These are phyloP conservation scores for Delitschia confertaspora DNA, from an alignment of 495 filamentous ascomycete genomes.

Conservation along the genomic window DNA sequence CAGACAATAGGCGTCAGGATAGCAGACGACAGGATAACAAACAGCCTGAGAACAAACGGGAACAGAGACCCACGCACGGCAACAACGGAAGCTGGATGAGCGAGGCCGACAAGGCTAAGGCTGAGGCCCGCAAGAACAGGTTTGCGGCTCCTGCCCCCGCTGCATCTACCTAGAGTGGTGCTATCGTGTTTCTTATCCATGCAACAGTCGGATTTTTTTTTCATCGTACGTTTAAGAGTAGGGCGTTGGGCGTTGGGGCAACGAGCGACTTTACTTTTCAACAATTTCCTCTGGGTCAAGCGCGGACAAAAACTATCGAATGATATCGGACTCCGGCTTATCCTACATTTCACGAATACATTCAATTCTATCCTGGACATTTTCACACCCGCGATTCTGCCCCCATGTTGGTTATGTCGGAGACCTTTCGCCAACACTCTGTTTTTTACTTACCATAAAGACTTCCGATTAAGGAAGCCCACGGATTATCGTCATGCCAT, in stretches of 20 bases:
- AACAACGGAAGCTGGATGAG: constrained; percentile 28
- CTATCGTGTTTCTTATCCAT: neutral
- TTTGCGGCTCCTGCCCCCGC: constrained; percentile 23
- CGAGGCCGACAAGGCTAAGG: constrained; percentile 28
- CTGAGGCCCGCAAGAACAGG: constrained; percentile 31
- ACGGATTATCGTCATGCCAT: too few relatives aligned
- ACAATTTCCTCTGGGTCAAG: neutral
- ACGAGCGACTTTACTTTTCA: too few relatives aligned
- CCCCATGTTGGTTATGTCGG: too few relatives aligned
- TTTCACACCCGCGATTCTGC: too few relatives aligned
- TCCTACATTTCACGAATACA: too few relatives aligned
- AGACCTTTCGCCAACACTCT: too few relatives aligned
- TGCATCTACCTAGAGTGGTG: constrained; percentile 1
- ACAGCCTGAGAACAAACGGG: constrained; percentile 6
- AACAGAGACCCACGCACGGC: neutral
- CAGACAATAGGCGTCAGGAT: constrained; percentile 11
- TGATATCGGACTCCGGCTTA: too few relatives aligned
- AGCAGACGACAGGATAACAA: neutral
- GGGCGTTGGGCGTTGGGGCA: too few relatives aligned
- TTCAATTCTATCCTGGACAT: too few relatives aligned
- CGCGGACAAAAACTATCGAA: constrained; percentile 6
- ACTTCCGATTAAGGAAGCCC: too few relatives aligned
- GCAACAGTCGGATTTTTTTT: neutral
- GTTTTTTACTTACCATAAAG: too few relatives aligned
- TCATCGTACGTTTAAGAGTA: too few relatives aligned